Evolutionary conservation across 2,329 filamentous ascomycete genomes (phyloP), one percentile per base, ranked within the genome.

Genomic region (Aureobasidium sp.): DNA sequence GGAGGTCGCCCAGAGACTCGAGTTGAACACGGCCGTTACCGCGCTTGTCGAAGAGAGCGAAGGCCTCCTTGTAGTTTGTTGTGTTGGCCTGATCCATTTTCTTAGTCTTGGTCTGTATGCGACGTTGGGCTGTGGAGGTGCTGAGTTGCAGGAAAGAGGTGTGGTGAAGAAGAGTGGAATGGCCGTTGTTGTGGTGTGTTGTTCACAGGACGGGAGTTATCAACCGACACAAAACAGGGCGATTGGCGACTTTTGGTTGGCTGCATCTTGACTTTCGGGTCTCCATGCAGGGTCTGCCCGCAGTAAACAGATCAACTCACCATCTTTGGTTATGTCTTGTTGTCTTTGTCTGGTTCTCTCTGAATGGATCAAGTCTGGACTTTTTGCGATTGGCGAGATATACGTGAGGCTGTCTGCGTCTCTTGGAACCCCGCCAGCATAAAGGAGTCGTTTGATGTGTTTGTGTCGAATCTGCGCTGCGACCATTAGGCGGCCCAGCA

Each of bases 1-100:
- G 86, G 64, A 99, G 84, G 75, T 99, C 94, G 69, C 94, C 94
- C 62, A 99, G 85, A 66, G 87, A 88, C 68, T 93, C 89, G 75
- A 92, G 82, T 44, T 89, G 79, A 69, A 97, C 94, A 70, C 92
- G 92, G 73, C 93, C 92, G 74, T 90, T 96, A 74, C 94, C 94
- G 77, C 94, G 93, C 87, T 97, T 97, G 84, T 99, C 94, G 82
- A 97, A 99, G 76, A 99, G 89, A 71, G 92, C 92, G 79, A 99
- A 99, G 69, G 94, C 94, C 87, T 99, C 94, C 83, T 97, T 97
- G 90, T 97, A 99, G 88, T 99, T 97, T 81, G 93, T 97, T 81
- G 93, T 97, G 64, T 85, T 85, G 74, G 84, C 82, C 84, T 87
- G 83, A 42, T 64, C 61, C 59, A 61, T 61, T 61, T 39, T 61